These are phyloP conservation scores for Quambalaria eucalypti DNA, from an alignment of 1,284 basidiomycete genomes.

Conservation along the genomic window DNA sequence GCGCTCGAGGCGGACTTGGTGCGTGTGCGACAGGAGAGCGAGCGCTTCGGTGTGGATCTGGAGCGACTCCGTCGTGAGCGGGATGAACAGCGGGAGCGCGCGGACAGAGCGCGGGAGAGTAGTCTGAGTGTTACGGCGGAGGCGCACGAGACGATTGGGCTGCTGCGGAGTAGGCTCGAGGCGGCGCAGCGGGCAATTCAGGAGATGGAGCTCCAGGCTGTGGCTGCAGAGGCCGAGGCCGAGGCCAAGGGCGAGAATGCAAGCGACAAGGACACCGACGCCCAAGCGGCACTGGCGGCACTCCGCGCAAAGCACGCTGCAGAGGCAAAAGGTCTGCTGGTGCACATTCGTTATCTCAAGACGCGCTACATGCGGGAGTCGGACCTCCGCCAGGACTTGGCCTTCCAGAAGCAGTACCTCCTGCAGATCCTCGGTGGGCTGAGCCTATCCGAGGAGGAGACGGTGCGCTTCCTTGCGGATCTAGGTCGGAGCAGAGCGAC, in stretches of 20 bases:
- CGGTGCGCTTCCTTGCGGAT: slow-evolving; percentile 5
- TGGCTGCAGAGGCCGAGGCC: slow-evolving; percentile 10
- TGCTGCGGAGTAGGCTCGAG: slow-evolving; percentile 2
- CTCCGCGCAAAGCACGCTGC: slow-evolving; percentile 59
- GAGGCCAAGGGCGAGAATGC: background rate
- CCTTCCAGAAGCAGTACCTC: slow-evolving; percentile 63
- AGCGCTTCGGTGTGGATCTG: slow-evolving; percentile 24
- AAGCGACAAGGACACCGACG: slow-evolving; percentile 7
- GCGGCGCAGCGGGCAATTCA: slow-evolving; percentile 13
- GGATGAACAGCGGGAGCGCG: slow-evolving; percentile 5
- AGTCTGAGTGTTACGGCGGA: background rate
- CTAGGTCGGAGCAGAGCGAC: background rate
- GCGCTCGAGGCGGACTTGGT: slow-evolving; percentile 24
- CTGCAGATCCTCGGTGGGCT: slow-evolving; percentile 7
- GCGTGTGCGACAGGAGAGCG: slow-evolving; percentile 17
- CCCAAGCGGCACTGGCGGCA: slow-evolving; percentile 8
- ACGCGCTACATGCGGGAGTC: slow-evolving; percentile 80
- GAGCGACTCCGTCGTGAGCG: slow-evolving; percentile 16
- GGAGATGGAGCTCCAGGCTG: slow-evolving; percentile 18
- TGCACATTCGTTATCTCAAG: slow-evolving; percentile 84
- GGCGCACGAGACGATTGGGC: slow-evolving; percentile 6
- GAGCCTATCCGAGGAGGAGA: slow-evolving; percentile 4
- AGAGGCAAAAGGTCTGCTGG: slow-evolving; percentile 76
- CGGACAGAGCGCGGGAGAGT: background rate
- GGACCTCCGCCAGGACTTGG: slow-evolving; percentile 66